A percentile compares a stretch with the other conserved stretches of the same genome.
phyloP scores from a whole-genome alignment of 106 monocot genomes.

The Apostasia shenzhenica region DNA sequence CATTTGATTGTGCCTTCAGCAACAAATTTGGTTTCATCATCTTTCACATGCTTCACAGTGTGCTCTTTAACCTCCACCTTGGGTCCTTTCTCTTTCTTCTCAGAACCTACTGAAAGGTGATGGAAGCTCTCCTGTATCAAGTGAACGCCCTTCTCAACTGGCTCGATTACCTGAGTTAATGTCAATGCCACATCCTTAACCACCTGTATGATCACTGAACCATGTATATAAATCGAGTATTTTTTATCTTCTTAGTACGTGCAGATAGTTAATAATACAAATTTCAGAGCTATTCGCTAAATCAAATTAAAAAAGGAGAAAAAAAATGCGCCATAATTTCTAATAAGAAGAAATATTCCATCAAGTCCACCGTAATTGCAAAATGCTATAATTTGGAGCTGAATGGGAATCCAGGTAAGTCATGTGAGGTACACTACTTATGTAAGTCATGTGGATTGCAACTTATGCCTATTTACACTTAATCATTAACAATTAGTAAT shows the following conservation, averaged over 20 bases:
- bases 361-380: too few relatives aligned
- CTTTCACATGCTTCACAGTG: constrained; percentile 20
- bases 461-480: too few relatives aligned
- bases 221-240: background rate
- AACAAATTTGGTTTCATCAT: constrained; percentile 1
- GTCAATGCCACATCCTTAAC: constrained; percentile 72
- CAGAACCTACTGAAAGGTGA: constrained; percentile 25
- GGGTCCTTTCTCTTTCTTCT: constrained; percentile 24
- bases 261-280: background rate
- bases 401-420: too few relatives aligned
- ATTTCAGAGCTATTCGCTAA: background rate
- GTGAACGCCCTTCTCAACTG: constrained; percentile 69
- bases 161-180: constrained; percentile 64
- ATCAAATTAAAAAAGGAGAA: too few relatives aligned
- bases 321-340: too few relatives aligned
- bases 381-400: too few relatives aligned
- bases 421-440: too few relatives aligned
- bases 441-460: too few relatives aligned
- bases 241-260: too few relatives aligned
- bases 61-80: constrained; percentile 43
- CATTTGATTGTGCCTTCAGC: too few relatives aligned
- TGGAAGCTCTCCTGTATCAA: constrained; percentile 68
- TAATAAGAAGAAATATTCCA: too few relatives aligned
- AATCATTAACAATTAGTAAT: too few relatives aligned
- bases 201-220: constrained; percentile 30